Evolutionary conservation across 2,329 filamentous ascomycete genomes (phyloP).

Genomic region (Macrophomina phaseolina): DNA sequence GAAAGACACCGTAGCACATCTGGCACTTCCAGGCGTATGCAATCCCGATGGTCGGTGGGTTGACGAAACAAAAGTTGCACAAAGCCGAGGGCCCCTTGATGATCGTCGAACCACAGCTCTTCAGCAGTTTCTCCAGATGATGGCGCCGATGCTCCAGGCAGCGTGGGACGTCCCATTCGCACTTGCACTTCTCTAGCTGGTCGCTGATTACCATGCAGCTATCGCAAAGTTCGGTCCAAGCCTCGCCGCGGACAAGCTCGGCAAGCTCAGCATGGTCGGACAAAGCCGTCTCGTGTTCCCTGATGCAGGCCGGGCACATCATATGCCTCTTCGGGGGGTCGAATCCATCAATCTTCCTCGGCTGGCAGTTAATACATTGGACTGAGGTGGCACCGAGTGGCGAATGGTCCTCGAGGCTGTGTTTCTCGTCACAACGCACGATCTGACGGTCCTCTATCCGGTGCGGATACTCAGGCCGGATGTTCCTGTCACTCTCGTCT

Average conservation of each 20-base stretch:
- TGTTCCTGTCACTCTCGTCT: too few species aligned
- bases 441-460: not conserved
- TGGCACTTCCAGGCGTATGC: not conserved
- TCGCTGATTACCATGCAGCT: not conserved
- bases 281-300: not conserved
- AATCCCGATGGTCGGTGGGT: not conserved
- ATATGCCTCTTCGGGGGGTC: not conserved
- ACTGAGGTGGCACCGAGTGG: not conserved
- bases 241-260: not conserved
- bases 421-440: conserved; percentile 3
- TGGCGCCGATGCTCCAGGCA: not conserved
- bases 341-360: not conserved
- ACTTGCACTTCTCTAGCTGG: not conserved
- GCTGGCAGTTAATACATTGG: not conserved
- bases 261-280: not conserved
- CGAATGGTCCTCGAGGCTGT: conserved; percentile 2
- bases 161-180: not conserved
- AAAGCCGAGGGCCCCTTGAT: not conserved
- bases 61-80: not conserved
- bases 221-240: not conserved
- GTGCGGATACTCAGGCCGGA: not conserved
- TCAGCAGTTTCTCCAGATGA: not conserved
- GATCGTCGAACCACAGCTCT: not conserved
- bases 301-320: conserved; percentile 13
- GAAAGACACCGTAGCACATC: not conserved